Evolutionary conservation across 768 basidiomycete species (phyloP).

Genomic region (Psilocybe tampanensis): DNA sequence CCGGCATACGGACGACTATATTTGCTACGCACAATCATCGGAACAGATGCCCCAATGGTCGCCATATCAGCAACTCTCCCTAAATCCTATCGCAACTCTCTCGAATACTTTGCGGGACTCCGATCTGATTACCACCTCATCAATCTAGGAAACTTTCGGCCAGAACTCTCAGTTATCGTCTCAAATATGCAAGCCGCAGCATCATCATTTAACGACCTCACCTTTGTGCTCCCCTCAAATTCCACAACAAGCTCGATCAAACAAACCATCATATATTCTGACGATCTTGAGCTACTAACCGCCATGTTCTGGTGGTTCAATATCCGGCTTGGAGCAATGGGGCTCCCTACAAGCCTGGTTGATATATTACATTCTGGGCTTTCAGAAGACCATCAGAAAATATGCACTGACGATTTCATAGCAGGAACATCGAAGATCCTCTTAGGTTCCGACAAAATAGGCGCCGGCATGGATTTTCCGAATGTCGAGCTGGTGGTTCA

Average conservation of each 20-base stretch:
- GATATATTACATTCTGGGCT: slow-evolving; percentile 24
- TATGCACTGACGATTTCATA: slow-evolving; percentile 14
- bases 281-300: slow-evolving; percentile 20
- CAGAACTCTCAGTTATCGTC: slow-evolving; percentile 25
- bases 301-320: slow-evolving; percentile 25
- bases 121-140: slow-evolving; percentile 14
- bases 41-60: slow-evolving; percentile 13
- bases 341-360: slow-evolving; percentile 9
- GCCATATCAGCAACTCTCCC: slow-evolving; percentile 20
- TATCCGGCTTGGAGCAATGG: slow-evolving; percentile 1
- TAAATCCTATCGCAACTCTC: slow-evolving; percentile 10
- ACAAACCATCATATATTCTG: slow-evolving; percentile 17
- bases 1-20: slow-evolving; percentile 14
- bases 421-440: slow-evolving; percentile 14
- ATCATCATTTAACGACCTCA: slow-evolving; percentile 18
- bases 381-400: slow-evolving; percentile 20
- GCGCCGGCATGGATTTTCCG: slow-evolving; percentile 22
- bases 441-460: slow-evolving; percentile 23
- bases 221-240: slow-evolving; percentile 18
- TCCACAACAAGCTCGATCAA: slow-evolving; percentile 1
- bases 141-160: slow-evolving; percentile 21
- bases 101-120: slow-evolving; percentile 13
- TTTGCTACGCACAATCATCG: slow-evolving; percentile 13
- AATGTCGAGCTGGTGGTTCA: slow-evolving; percentile 19
- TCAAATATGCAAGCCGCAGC: slow-evolving; percentile 11